Conservation (phyloP, 805 yeast genomes). For the Starmerella apis region DNA sequence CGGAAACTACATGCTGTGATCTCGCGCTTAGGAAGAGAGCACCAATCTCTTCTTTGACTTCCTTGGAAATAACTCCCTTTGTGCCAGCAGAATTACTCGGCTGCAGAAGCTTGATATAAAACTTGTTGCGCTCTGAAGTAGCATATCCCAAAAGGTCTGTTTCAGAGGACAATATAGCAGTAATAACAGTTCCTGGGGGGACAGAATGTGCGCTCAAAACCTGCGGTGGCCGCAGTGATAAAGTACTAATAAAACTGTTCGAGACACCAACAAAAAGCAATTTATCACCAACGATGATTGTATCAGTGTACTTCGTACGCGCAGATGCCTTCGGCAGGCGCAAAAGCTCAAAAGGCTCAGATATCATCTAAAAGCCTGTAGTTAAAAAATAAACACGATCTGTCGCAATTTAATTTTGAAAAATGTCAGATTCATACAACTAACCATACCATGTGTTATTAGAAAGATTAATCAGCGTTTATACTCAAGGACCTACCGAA, state of each 20-base stretch:
- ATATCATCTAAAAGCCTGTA: conserved; percentile 19
- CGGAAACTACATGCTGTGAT: background rate
- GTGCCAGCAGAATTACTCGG: background rate
- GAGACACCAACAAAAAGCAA: conserved; percentile 28
- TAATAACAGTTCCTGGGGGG: conserved; percentile 28
- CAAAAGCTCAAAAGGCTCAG: conserved; percentile 25
- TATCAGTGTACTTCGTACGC: background rate
- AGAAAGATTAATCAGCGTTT: no score
- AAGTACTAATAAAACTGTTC: conserved; percentile 27
- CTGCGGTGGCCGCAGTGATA: conserved; percentile 30
- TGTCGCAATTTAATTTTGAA: conserved; percentile 1
- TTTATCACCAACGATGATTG: conserved; percentile 13
- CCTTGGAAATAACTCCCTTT: conserved; percentile 1
- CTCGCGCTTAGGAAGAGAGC: conserved; percentile 9
- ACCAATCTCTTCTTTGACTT: conserved; percentile 12
- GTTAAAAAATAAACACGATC: background rate
- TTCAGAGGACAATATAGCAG: conserved; percentile 22
- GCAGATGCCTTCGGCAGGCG: conserved; percentile 22
- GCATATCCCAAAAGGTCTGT: conserved; percentile 22
- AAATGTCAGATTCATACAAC: background rate
- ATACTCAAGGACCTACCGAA: no score
- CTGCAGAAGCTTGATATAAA: conserved; percentile 16
- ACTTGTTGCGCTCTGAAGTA: conserved; percentile 28
- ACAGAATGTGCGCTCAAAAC: conserved; percentile 30
- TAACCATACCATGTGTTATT: background rate